Base-by-base conservation (phyloP, 345 rosid genomes). In the Arabis hirsuta region DNA sequence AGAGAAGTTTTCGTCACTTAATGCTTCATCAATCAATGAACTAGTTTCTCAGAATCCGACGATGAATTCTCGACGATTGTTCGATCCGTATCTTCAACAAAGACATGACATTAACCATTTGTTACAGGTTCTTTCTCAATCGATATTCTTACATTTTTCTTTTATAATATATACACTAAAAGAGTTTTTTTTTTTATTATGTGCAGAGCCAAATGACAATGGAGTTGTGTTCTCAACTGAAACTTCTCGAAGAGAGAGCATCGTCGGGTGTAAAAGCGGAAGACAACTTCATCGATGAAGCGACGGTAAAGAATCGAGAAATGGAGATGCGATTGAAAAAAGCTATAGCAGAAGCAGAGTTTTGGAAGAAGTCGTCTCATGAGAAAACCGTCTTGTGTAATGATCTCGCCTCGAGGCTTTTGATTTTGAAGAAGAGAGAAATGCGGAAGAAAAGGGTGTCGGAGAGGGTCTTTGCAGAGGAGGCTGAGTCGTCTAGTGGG, bases 391-490 rank as follows among this genome's bases (percentile, higher is more conserved):
- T n/a, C 0, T 34, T 67, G 48, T 50, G 51, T 22, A n/a, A 1
- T 5, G 62, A 74, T 2, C 62, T 66, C 0, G 55, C 67, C 0
- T 22, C 2, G 2, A 74, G 19, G 46, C 62, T 66, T 1, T 0
- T 59, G 48, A 4, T 12, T 6, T 0, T 5, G 16, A 46, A 7
- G 24, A n/a, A 34, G 29, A 24, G n/a, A 50, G 20, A 32, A 0
- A 0, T 2, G 0, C 1, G 2, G 13, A 32, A 0, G 10, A 51
- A 4, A 3, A 13, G 0, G 16, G 9, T 0, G 0, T 0, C 0
- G 14, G 39, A 3, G 12, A 12, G 2, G 6, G 9, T 2, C 0
- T 13, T 2, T 42, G 27, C 26, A 5, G 67, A 66, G 0, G 62
- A 51, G 10, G 62, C 22, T 0, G 22, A 58, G 3, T 74, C 73